These are phyloP conservation scores for Alternaria sp. DNA, from an alignment of 2,329 filamentous ascomycete genomes.

Conservation along the genomic window DNA sequence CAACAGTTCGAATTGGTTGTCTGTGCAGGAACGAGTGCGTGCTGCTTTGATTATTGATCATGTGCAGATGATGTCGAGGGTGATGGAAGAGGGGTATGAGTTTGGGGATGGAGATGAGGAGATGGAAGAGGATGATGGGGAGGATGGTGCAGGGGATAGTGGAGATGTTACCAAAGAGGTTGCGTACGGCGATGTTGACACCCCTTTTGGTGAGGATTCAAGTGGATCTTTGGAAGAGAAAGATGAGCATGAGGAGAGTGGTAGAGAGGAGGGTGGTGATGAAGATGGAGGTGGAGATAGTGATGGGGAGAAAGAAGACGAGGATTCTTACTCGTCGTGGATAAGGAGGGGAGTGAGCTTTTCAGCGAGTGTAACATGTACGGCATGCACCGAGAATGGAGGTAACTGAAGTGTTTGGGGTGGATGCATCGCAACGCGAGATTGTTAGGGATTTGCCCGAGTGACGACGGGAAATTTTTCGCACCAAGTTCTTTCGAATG, in stretches of 20 bases:
- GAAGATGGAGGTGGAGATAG: background rate
- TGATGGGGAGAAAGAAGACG: background rate
- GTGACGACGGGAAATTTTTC: too few species aligned
- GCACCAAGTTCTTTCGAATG: too few species aligned
- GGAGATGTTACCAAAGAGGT: background rate
- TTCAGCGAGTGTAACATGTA: background rate
- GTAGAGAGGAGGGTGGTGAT: background rate
- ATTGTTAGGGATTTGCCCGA: too few species aligned
- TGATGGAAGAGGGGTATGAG: background rate
- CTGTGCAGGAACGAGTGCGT: background rate
- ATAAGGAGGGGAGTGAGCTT: background rate
- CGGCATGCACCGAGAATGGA: background rate
- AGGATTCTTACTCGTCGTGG: background rate
- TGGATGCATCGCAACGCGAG: too few species aligned
- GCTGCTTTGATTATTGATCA: background rate
- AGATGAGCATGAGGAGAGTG: background rate
- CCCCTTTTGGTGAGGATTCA: too few species aligned
- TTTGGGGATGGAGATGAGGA: background rate
- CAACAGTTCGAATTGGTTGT: accelerated
- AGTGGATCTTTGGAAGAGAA: background rate
- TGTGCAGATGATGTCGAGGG: background rate
- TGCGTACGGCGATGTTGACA: too few species aligned
- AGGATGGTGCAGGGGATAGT: too few species aligned
- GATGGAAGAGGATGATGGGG: background rate
- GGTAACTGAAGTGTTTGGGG: background rate